Evolutionary conservation across 768 basidiomycete species (phyloP).

Genomic region (Tylopilus intermedius): DNA sequence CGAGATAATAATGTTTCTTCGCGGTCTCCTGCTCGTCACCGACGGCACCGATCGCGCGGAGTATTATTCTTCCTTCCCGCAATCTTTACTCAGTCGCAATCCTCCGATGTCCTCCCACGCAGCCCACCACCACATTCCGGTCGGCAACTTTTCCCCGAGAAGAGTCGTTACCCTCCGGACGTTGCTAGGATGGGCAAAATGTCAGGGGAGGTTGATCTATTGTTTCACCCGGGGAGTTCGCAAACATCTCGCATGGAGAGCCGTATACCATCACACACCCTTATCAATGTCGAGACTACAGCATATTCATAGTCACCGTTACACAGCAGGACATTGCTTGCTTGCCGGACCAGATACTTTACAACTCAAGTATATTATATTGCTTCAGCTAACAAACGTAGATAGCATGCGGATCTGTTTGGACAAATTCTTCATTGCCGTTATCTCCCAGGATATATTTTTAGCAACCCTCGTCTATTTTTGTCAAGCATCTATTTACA

Average conservation of each 20-base stretch:
- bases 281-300: conserved; percentile 26
- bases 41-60: conserved; percentile 50
- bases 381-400: conserved; percentile 30
- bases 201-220: conserved; percentile 18
- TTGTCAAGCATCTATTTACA: conserved; percentile 1
- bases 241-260: conserved; percentile 27
- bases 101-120: conserved; percentile 27
- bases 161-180: conserved; percentile 36
- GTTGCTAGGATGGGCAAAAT: conserved; percentile 29
- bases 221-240: conserved; percentile 27
- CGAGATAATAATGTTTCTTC: conserved; percentile 34
- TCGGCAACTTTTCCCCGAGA: conserved; percentile 39
- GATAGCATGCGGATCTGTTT: conserved; percentile 19
- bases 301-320: conserved; percentile 17
- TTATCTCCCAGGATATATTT: conserved; percentile 6
- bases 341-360: conserved; percentile 18
- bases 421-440: conserved; percentile 9
- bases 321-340: conserved; percentile 10
- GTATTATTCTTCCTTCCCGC: conserved; percentile 81
- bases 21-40: conserved; percentile 45
- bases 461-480: conserved; percentile 1
- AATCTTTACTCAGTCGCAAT: conserved; percentile 54
- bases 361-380: conserved; percentile 26
- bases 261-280: conserved; percentile 25
- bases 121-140: conserved; percentile 29